Conservation (phyloP, 2,329 filamentous ascomycete species). For the Trichophyton verrucosum region DNA sequence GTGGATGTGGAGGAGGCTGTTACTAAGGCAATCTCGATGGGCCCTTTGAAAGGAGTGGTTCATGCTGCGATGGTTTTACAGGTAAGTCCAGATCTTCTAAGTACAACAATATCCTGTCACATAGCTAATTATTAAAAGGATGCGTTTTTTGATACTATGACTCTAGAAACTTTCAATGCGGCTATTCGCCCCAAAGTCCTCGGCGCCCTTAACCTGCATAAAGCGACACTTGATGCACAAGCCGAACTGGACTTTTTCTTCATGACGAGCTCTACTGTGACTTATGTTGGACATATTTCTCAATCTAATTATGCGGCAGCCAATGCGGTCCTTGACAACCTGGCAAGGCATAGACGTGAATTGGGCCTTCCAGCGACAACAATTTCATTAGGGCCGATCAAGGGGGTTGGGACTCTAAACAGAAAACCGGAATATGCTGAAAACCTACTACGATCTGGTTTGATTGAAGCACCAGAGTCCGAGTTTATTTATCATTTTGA, state of each 20-base stretch:
- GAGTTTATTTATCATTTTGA: neutral
- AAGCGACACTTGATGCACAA: neutral
- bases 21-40: neutral
- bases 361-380: neutral
- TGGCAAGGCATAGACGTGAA: constrained; percentile 7
- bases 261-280: constrained; percentile 8
- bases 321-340: constrained; percentile 18
- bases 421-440: neutral
- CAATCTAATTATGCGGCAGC: constrained; percentile 12
- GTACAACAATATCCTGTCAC: neutral
- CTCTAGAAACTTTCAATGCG: constrained; percentile 11
- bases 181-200: constrained; percentile 21
- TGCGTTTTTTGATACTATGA: constrained; percentile 22
- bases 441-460: neutral
- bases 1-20: constrained; percentile 1
- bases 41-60: constrained; percentile 15
- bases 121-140: constrained; percentile 9
- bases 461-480: neutral
- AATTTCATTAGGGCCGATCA: neutral
- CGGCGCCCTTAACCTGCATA: constrained; percentile 17
- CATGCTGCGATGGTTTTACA: constrained; percentile 14
- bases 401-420: neutral
- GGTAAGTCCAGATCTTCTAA: neutral
- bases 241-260: constrained; percentile 17
- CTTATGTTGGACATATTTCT: constrained; percentile 6